Base-by-base conservation (phyloP, 495 filamentous ascomycete species). In the Amphirosellinia nigrospora region DNA sequence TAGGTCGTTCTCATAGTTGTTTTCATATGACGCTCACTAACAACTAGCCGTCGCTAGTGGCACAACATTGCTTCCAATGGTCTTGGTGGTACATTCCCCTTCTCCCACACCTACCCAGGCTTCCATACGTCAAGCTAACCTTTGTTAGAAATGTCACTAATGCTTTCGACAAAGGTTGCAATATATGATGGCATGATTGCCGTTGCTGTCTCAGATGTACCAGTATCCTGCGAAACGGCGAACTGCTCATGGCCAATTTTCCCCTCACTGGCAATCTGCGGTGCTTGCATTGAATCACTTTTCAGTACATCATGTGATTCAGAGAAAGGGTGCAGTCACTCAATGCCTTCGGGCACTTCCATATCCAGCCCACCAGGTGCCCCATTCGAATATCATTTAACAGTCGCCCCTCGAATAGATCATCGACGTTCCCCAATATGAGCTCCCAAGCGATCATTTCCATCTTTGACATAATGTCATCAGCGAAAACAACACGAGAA, bases 171-270 rank as follows among this genome's bases (percentile, higher is more conserved):
- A 7, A 81, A 79, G 66, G 77, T 79, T 0, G 79, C 79, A 9
- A 73, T 82, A 13, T 81, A 82, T 41, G 72, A 78, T 16, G 80
- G 80, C 11, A 80, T 82, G 53, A 82, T 81, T 23, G 73, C 77
- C 0, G 69, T 58, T 26, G 69, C 74, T 23, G 69, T 77, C 2
- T 52, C 72, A 7, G 36, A 74, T 16, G 16, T 77, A 10, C 69
- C 70, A 4, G 72, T 72, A 5, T 68, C 71, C 10, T 82, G 80
- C 62, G 67, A 73, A 46, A 76, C 77, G 16, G 70, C 67, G n/a
- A 77, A 78, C 67, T 82, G 80, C 64, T 71, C 73, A 1, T 82
- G 79, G 80, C 78, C 79, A 2, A 66, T 77, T 7, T 72, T 81
- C 21, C 80, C 80, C 10, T 80, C 79, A 0, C 62, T 82, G 36